Conservation (phyloP, 2,329 filamentous ascomycete genomes). For the Aspergillus awamori region DNA sequence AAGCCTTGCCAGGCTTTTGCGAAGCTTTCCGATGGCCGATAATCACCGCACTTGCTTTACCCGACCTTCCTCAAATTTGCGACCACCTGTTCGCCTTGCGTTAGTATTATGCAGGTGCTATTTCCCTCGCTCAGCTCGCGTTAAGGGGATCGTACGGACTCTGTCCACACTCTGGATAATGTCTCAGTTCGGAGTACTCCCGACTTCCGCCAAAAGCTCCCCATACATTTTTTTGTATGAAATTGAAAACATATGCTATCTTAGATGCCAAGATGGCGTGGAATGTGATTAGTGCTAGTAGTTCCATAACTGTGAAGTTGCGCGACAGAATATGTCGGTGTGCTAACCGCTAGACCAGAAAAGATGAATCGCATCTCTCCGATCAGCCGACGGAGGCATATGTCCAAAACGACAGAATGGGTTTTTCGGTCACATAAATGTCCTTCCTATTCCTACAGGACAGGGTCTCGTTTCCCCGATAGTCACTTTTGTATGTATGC, state of each 20-base stretch:
- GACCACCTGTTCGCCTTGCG: neutral
- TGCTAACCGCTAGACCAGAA: no score
- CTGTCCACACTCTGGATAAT: neutral
- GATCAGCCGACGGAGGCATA: no score
- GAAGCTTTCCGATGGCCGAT: neutral
- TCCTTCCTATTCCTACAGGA: neutral
- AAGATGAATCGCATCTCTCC: no score
- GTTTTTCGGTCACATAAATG: neutral
- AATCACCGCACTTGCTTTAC: neutral
- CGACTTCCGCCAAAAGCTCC: neutral
- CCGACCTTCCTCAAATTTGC: neutral
- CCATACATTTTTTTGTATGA: neutral
- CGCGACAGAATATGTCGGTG: neutral
- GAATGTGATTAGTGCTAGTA: neutral
- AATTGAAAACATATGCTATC: neutral
- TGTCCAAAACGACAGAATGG: neutral
- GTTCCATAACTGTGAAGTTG: neutral
- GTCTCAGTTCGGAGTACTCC: constrained; percentile 3
- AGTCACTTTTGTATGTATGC: neutral
- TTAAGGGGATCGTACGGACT: neutral
- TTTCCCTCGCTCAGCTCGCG: neutral
- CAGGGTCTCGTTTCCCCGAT: neutral
- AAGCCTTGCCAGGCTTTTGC: neutral
- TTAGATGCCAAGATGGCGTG: neutral
- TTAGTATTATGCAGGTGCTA: neutral